Evolutionary conservation across 2,329 filamentous ascomycete species (phyloP).

Genomic region (Xylaria sp.): DNA sequence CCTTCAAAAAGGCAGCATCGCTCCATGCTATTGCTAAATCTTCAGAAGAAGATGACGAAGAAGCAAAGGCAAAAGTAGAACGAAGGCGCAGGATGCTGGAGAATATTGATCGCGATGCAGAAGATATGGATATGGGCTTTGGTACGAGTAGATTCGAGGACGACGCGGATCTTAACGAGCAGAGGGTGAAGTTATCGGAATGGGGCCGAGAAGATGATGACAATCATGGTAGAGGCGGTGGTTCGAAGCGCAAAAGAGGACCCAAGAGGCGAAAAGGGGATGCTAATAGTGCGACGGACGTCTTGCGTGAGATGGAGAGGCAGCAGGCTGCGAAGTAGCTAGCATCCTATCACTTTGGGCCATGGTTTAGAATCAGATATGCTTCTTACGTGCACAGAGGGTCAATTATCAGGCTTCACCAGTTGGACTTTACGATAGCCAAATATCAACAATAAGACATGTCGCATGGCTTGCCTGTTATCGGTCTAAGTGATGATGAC

Average conservation of each 20-base stretch:
- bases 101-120: slow-evolving; percentile 80
- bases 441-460: slow-evolving; percentile 1
- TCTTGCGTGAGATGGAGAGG: slow-evolving; percentile 80
- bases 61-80: slow-evolving; percentile 69
- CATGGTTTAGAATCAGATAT: not conserved
- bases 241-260: slow-evolving; percentile 73
- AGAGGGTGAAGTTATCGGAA: slow-evolving; percentile 73
- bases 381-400: not conserved
- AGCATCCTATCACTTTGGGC: slow-evolving; percentile 1
- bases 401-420: not conserved
- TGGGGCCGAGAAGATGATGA: slow-evolving; percentile 68
- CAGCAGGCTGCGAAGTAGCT: slow-evolving; percentile 55
- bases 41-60: slow-evolving; percentile 55
- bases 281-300: slow-evolving; percentile 81
- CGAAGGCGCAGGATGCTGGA: slow-evolving; percentile 80
- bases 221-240: slow-evolving; percentile 56
- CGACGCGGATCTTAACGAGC: slow-evolving; percentile 81
- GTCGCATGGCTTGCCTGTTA: not conserved
- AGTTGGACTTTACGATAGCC: not conserved
- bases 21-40: slow-evolving; percentile 62
- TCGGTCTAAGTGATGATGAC: not conserved
- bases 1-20: slow-evolving; percentile 84
- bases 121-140: slow-evolving; percentile 95
- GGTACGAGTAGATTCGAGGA: slow-evolving; percentile 89
- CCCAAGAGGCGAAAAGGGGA: slow-evolving; percentile 82